These are phyloP conservation scores for Calonectria honghensis DNA, from an alignment of 2,329 filamentous ascomycete species.

Conservation along the genomic window DNA sequence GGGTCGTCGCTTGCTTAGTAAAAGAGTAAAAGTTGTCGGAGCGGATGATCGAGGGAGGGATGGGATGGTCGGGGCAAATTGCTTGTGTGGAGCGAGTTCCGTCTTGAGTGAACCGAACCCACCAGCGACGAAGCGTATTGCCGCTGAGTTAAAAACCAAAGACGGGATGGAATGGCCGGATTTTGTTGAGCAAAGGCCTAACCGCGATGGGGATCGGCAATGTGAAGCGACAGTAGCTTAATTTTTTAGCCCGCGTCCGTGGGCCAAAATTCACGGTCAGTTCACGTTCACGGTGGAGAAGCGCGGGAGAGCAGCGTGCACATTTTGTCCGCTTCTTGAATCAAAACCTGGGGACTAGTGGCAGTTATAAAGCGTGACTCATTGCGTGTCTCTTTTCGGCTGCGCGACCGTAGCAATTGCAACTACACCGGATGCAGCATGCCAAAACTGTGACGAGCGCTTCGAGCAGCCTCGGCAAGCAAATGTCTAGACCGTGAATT, in stretches of 20 bases:
- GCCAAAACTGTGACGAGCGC: neutral
- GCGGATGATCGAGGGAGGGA: neutral
- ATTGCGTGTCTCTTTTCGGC: too few species aligned
- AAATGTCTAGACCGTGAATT: conserved; percentile 8
- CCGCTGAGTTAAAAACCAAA: neutral
- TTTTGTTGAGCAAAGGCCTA: conserved; percentile 14
- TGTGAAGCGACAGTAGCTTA: neutral
- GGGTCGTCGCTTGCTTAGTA: neutral
- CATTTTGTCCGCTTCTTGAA: neutral
- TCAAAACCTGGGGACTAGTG: neutral
- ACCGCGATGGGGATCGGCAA: conserved; percentile 6
- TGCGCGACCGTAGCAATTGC: neutral
- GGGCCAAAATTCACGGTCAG: neutral
- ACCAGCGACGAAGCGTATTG: neutral
- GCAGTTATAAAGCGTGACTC: neutral
- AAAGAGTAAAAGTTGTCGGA: neutral
- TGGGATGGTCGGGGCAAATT: neutral
- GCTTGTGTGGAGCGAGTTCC: conserved; percentile 1
- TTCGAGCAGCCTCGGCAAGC: too few species aligned
- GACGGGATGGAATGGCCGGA: conserved; percentile 8
- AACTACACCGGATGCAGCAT: neutral
- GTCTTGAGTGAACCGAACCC: neutral
- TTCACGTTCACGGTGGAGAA: conserved; percentile 1
- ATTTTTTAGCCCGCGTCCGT: neutral
- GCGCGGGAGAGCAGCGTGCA: neutral